Conservation (phyloP, 2,329 filamentous ascomycete species). For the Fusarium floridanum region DNA sequence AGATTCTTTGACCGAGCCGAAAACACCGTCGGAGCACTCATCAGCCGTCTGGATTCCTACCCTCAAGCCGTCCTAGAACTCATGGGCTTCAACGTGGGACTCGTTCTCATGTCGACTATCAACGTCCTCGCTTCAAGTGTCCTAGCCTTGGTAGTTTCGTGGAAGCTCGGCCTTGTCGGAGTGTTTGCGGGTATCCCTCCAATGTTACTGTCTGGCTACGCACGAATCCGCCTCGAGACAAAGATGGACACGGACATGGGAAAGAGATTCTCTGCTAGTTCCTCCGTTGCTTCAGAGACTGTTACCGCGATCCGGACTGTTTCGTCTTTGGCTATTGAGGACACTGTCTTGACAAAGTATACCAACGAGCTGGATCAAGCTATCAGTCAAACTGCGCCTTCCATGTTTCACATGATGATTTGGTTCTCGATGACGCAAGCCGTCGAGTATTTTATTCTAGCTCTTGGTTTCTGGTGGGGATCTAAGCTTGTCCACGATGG, state of each 20-base stretch:
- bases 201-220: slow-evolving; percentile 49
- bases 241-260: slow-evolving; percentile 52
- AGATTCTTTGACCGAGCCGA: slow-evolving; percentile 56
- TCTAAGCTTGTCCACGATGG: slow-evolving; percentile 51
- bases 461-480: slow-evolving; percentile 57
- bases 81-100: slow-evolving; percentile 55
- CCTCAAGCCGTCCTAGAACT: slow-evolving; percentile 55
- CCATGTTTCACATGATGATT: slow-evolving; percentile 49
- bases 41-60: slow-evolving; percentile 51
- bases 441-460: slow-evolving; percentile 52
- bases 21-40: slow-evolving; percentile 53
- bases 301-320: slow-evolving; percentile 54
- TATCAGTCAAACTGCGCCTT: slow-evolving; percentile 36
- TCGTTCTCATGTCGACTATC: slow-evolving; percentile 52
- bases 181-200: slow-evolving; percentile 56
- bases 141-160: slow-evolving; percentile 57
- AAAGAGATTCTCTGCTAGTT: slow-evolving; percentile 50
- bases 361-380: slow-evolving; percentile 46
- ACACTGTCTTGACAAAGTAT: slow-evolving; percentile 47
- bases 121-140: slow-evolving; percentile 54
- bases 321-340: slow-evolving; percentile 56
- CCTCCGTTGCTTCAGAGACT: slow-evolving; percentile 57
- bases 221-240: slow-evolving; percentile 54
- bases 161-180: slow-evolving; percentile 62
- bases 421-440: slow-evolving; percentile 52